Percentiles rank a stretch among this genome's conserved stretches.
phyloP scores from a whole-genome alignment of 2,329 filamentous ascomycete genomes.

The Neofusicoccum sp. region DNA sequence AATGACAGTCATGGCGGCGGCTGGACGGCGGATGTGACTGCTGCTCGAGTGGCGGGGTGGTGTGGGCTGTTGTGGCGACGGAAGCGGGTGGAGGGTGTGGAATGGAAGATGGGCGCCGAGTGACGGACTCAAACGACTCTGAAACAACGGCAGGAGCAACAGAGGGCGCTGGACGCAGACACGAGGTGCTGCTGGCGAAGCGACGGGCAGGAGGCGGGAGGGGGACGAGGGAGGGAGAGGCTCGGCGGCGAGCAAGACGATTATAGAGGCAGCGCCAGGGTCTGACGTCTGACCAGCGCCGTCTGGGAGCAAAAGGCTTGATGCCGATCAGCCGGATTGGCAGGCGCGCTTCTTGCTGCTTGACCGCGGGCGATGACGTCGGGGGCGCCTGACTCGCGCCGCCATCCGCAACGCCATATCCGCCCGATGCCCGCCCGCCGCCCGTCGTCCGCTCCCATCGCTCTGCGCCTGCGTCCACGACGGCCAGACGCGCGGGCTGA shows the following conservation, averaged over 20 bases:
- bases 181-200: background rate
- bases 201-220: background rate
- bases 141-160: background rate
- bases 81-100: background rate
- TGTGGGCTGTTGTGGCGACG: background rate
- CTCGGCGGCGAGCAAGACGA: background rate
- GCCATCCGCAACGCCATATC: too few species aligned
- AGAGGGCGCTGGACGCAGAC: background rate
- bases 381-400: background rate
- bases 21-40: background rate
- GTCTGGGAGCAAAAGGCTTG: background rate
- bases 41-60: background rate
- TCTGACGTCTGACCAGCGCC: slow-evolving; percentile 14
- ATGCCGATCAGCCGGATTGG: background rate
- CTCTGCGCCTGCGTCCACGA: too few species aligned
- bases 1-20: slow-evolving; percentile 49
- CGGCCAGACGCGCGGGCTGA: background rate
- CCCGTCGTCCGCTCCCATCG: too few species aligned
- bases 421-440: too few species aligned
- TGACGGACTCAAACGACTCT: background rate
- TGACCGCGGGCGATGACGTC: background rate
- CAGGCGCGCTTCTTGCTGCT: background rate
- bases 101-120: background rate
- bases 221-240: background rate
- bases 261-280: background rate